phyloP scores from a whole-genome alignment of 805 yeast species.

The Wickerhamiella alocasiicola region DNA sequence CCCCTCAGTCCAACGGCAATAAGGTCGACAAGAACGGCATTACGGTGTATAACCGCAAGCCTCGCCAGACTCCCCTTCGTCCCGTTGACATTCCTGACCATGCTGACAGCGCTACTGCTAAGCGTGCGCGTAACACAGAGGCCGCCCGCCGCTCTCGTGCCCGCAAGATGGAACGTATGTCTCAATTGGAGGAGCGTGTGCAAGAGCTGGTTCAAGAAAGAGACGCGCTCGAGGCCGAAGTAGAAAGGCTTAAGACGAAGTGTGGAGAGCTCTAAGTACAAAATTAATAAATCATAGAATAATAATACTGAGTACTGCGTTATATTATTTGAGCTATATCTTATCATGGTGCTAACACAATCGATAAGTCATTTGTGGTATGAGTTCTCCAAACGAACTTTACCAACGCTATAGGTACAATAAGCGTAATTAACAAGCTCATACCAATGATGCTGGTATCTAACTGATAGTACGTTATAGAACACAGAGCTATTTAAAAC shows the following conservation, averaged over 20 bases:
- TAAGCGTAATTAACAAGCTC: no score
- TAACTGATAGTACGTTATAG: no score
- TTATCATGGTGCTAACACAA: no score
- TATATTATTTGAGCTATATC: no score
- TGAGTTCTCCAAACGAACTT: no score
- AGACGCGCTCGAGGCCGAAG: conserved; percentile 48
- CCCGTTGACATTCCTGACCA: conserved; percentile 47
- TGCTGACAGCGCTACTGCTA: conserved; percentile 31
- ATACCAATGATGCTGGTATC: no score
- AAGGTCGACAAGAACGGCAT: conserved; percentile 56
- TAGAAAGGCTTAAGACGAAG: conserved; percentile 25
- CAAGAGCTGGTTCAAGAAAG: conserved; percentile 53
- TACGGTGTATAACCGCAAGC: conserved; percentile 66
- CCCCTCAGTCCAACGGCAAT: conserved; percentile 1
- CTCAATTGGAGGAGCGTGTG: conserved; percentile 69
- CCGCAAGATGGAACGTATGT: conserved; percentile 84
- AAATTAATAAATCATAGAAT: no score
- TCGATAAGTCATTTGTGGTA: no score
- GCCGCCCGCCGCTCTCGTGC: conserved; percentile 96
- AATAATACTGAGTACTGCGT: no score
- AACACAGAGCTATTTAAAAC: no score
- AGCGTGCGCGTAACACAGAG: conserved; percentile 89
- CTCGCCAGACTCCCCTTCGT: conserved; percentile 53
- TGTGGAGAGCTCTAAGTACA: conserved; percentile 9
- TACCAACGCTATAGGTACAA: no score